Percentiles rank a stretch among this genome's conserved stretches.
Conservation (phyloP, 176 grass and related monocot species). For the Oropetium thomaeum region DNA sequence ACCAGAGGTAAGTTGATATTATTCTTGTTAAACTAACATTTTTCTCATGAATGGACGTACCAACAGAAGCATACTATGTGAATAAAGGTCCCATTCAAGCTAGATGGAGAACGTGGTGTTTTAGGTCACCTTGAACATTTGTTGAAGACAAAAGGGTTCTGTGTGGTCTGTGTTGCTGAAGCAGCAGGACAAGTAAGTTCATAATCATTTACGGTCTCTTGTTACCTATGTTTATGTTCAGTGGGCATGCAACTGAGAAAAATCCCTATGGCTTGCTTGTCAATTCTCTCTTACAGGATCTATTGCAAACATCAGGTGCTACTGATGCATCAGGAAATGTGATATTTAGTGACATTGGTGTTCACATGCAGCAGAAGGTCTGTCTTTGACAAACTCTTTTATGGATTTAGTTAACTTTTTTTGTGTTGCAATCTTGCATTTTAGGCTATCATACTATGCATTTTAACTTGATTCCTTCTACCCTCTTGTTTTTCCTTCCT, state of each 20-base stretch:
- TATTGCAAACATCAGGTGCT: constrained; percentile 77
- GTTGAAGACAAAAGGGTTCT: constrained; percentile 73
- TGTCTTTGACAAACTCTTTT: not conserved
- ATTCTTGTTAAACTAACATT: not conserved
- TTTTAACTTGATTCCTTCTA: not conserved
- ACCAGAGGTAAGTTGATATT: constrained; percentile 67
- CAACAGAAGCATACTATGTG: constrained; percentile 17
- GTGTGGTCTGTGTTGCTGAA: constrained; percentile 87
- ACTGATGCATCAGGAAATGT: constrained; percentile 91
- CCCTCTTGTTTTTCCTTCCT: not conserved
- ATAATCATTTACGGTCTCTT: not conserved
- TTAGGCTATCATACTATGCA: not conserved
- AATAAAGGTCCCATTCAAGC: constrained; percentile 67
- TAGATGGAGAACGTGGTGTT: constrained; percentile 83
- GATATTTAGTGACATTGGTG: constrained; percentile 85
- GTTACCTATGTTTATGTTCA: not conserved
- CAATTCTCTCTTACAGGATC: constrained; percentile 54
- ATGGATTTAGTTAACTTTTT: not conserved
- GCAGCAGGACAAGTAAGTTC: constrained; percentile 84
- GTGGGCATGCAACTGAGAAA: not conserved
- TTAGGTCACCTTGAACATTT: constrained; percentile 75
- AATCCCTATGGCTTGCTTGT: not conserved
- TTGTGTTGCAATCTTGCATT: not conserved
- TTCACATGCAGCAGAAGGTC: constrained; percentile 89
- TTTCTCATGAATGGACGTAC: not conserved